Evolutionary conservation across 345 rosid species (phyloP), one percentile per base, ranked within the genome.

Genomic region (Erysimum cheiranthoides): DNA sequence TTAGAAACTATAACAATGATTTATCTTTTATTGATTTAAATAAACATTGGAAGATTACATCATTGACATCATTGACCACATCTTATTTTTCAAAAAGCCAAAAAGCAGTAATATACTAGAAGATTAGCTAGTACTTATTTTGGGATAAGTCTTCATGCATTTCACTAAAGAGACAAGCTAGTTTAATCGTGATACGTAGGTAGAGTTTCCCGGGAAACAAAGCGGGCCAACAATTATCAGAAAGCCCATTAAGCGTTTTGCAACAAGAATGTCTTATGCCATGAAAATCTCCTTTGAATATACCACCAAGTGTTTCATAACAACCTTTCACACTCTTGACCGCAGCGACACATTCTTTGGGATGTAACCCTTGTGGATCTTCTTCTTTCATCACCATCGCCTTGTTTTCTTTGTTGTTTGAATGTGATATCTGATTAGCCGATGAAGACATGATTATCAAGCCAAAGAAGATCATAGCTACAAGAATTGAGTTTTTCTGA

Each of bases 231-330:
- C 53, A 67, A n/a, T 68, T 14, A 18, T 59, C 28, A 40, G 62
- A 68, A 59, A 75, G 53, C n/a, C 79, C 79, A 40, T 68, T 40
- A 50, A 60, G 73, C 2, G 53, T 60, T 66, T 60, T 49, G 61
- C 73, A 68, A 38, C 73, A 68, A 59, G 73, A 17, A 46, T 36
- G 43, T 2, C 38, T 60, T 9, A 68, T 10, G 9, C 17, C 14
- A 50, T 35, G 46, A 51, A 61, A 53, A 10, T 51, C 14, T 10
- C 74, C 63, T 39, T 68, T 18, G 14, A 50, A 38, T 8, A 66
- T 13, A 16, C 32, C 73, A 36, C 16, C 3, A 17, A 66, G 27
- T n/a, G 72, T 64, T 14, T 73, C 65, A 1, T 25, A 53, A 34
- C 65, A 73, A 53, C 65, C 65, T 14, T 54, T 10, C 8, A 65